Evolutionary conservation across 805 yeast species (phyloP).

Genomic region (Candida sphagnicola): DNA sequence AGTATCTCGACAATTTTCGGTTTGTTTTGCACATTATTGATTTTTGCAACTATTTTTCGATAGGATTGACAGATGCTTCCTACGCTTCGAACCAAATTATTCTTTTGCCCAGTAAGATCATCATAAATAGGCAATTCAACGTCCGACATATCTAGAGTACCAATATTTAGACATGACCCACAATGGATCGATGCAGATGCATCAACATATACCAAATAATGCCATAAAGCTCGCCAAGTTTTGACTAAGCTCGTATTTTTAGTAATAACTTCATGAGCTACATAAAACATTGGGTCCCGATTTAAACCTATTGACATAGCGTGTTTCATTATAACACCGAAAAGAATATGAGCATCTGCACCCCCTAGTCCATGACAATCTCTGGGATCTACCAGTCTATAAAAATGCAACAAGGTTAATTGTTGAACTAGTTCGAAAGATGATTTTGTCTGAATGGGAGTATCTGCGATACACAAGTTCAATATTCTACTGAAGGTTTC

Average conservation of each 20-base stretch:
- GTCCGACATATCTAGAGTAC: constrained; percentile 26
- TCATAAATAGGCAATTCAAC: constrained; percentile 22
- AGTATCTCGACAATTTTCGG: constrained; percentile 35
- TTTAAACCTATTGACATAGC: constrained; percentile 39
- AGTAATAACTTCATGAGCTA: constrained; percentile 25
- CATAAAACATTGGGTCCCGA: constrained; percentile 34
- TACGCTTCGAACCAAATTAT: constrained; percentile 10
- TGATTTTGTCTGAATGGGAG: constrained; percentile 24
- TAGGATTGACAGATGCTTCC: constrained; percentile 21
- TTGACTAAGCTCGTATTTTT: constrained; percentile 21
- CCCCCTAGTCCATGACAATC: constrained; percentile 41
- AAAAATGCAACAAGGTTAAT: constrained; percentile 28
- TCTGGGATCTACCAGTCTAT: constrained; percentile 35
- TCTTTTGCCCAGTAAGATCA: constrained; percentile 13
- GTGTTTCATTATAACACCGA: constrained; percentile 34
- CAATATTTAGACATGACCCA: constrained; percentile 27
- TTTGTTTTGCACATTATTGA: constrained; percentile 22
- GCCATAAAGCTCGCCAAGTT: constrained; percentile 38
- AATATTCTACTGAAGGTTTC: constrained; percentile 27
- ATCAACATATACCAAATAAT: constrained; percentile 24
- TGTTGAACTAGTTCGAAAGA: constrained; percentile 34
- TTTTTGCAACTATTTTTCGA: constrained; percentile 22
- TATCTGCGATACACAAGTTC: constrained; percentile 31
- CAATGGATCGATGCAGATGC: constrained; percentile 29
- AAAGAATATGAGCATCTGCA: constrained; percentile 33